A percentile compares a stretch with the other conserved stretches of the same genome.
Conservation (phyloP, 768 basidiomycete genomes). For the Candolleomyces aberdarensis region DNA sequence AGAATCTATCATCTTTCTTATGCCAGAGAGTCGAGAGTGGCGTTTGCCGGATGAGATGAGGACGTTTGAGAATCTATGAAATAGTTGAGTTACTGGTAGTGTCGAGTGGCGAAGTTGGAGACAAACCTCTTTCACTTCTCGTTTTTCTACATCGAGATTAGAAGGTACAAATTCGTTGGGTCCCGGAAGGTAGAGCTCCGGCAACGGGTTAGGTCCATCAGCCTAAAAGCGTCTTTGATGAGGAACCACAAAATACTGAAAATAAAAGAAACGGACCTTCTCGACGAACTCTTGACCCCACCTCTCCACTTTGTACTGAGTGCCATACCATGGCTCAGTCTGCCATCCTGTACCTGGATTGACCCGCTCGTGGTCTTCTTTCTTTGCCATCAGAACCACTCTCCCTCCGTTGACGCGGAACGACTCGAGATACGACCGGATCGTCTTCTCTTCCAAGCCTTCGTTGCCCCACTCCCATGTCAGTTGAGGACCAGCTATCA, state of each 20-base stretch:
- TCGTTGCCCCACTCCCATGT: constrained; percentile 69
- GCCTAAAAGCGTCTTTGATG: constrained; percentile 42
- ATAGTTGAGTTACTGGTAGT: constrained; percentile 6
- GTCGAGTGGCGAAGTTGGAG: background rate
- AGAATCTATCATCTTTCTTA: constrained; percentile 97
- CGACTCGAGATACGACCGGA: constrained; percentile 58
- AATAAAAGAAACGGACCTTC: constrained; percentile 33
- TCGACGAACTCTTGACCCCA: constrained; percentile 62
- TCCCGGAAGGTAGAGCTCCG: constrained; percentile 73
- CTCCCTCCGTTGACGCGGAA: constrained; percentile 60
- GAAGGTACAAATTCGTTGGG: constrained; percentile 91
- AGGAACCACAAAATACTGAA: constrained; percentile 1
- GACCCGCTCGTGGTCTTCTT: constrained; percentile 54
- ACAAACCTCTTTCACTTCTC: constrained; percentile 58
- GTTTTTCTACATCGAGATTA: constrained; percentile 80
- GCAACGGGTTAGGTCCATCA: constrained; percentile 55
- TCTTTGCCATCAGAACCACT: constrained; percentile 77
- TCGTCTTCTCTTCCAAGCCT: constrained; percentile 45
- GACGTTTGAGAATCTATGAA: constrained; percentile 43
- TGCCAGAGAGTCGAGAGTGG: constrained; percentile 80
- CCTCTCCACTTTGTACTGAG: constrained; percentile 74
- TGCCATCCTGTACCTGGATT: constrained; percentile 50
- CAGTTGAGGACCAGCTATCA: constrained; percentile 69
- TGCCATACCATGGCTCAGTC: constrained; percentile 91
- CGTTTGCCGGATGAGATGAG: constrained; percentile 72